Conservation (phyloP, 164 flowering plant genomes). For the Warburgia ugandensis region DNA sequence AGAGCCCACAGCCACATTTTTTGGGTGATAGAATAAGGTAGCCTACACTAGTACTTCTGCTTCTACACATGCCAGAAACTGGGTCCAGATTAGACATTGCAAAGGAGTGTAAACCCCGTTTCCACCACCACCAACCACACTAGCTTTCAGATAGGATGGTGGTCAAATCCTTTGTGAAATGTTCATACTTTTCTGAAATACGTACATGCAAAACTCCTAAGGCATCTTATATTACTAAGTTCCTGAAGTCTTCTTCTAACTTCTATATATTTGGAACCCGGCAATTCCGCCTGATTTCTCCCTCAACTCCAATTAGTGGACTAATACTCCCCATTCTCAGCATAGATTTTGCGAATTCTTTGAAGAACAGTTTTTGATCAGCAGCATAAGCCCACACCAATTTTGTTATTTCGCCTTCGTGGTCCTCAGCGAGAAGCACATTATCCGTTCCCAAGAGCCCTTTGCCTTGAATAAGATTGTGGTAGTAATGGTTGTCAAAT, state of each 20-base stretch:
- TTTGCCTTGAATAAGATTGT: conserved; percentile 45
- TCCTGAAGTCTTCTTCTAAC: not conserved
- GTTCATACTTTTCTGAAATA: no score
- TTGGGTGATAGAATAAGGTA: no score
- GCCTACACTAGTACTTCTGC: no score
- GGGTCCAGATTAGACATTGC: no score
- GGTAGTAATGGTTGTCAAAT: conserved; percentile 63
- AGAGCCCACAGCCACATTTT: no score
- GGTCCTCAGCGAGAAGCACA: conserved; percentile 40
- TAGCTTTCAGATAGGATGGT: no score
- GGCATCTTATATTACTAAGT: not conserved
- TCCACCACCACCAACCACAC: no score
- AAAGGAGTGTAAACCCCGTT: no score
- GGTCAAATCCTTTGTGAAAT: no score
- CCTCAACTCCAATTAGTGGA: conserved; percentile 49
- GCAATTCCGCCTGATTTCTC: conserved; percentile 59
- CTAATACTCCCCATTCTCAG: conserved; percentile 75
- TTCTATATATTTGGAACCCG: conserved; percentile 27
- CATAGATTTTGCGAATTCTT: conserved; percentile 41
- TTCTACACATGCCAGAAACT: no score
- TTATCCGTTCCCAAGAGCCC: conserved; percentile 58
- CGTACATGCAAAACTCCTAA: not conserved
- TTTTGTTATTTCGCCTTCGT: conserved; percentile 28
- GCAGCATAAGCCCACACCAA: conserved; percentile 10
- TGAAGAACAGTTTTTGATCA: conserved; percentile 30